Conservation (phyloP, 441 rosid species). For the Geranium incanum region DNA sequence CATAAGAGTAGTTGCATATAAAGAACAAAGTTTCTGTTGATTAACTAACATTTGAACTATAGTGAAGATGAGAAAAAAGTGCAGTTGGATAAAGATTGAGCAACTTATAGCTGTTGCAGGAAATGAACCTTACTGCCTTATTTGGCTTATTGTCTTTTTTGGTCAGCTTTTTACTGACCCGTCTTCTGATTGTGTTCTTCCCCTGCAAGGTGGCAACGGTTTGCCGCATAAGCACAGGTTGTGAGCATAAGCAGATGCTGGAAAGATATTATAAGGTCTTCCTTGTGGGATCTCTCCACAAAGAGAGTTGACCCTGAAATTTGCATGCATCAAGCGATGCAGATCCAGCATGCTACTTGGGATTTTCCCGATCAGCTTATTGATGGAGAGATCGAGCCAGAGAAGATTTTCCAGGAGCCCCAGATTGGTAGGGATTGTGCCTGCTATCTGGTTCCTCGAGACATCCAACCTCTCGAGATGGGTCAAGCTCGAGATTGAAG, state of each 20-base stretch:
- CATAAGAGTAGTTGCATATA: background rate
- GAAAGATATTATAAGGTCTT: constrained; percentile 75
- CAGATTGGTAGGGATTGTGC: constrained; percentile 55
- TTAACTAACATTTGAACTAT: background rate
- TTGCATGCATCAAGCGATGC: constrained; percentile 51
- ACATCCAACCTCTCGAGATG: constrained; percentile 59
- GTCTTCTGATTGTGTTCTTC: constrained; percentile 21
- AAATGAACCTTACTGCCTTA: background rate
- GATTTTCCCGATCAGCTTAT: constrained; percentile 58
- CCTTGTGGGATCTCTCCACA: constrained; percentile 96
- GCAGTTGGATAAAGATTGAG: background rate
- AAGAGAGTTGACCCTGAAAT: constrained; percentile 74
- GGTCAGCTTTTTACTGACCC: constrained; percentile 74
- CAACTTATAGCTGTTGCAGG: background rate
- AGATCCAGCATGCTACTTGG: constrained; percentile 62
- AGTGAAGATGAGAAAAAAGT: background rate
- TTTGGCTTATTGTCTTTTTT: background rate
- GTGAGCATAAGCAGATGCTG: constrained; percentile 73
- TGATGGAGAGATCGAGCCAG: constrained; percentile 80
- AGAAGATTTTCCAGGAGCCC: constrained; percentile 52
- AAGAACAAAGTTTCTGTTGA: background rate
- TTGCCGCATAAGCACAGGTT: constrained; percentile 90
- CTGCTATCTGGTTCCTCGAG: constrained; percentile 68
- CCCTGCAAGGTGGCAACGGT: constrained; percentile 73
- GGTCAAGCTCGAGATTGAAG: constrained; percentile 63